These are phyloP conservation scores for Stentor roeselii DNA, from an alignment of 73 alveolate species.

Conservation along the genomic window DNA sequence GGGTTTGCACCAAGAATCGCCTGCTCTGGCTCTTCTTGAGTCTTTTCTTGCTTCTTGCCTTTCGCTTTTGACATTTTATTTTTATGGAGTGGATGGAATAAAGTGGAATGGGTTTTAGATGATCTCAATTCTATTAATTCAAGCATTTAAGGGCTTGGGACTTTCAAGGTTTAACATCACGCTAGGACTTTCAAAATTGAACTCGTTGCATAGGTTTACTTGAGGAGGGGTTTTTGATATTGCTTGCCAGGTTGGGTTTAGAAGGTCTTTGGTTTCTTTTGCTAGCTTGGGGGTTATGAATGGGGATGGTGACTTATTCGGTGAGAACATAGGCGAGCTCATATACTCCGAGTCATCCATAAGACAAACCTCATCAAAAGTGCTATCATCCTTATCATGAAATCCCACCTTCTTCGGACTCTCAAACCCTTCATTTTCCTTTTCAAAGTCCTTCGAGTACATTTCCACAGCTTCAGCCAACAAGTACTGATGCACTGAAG, in stretches of 20 bases:
- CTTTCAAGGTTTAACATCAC: conserved; percentile 17
- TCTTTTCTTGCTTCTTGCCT: too few species aligned
- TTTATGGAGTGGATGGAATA: too few species aligned
- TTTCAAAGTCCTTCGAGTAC: neutral
- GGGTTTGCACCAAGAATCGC: too few species aligned
- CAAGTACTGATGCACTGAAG: neutral
- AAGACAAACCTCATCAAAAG: neutral
- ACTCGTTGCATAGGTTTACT: neutral
- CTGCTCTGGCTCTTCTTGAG: too few species aligned
- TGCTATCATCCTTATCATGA: neutral
- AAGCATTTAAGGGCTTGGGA: neutral
- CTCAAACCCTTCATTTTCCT: neutral
- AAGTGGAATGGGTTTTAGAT: too few species aligned
- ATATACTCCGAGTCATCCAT: neutral
- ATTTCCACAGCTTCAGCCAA: conserved; percentile 10
- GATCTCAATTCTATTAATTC: too few species aligned
- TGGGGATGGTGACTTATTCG: neutral
- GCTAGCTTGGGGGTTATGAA: neutral
- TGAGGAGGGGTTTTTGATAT: conserved; percentile 13
- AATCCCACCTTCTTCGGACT: neutral
- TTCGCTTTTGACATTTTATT: too few species aligned
- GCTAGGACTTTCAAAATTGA: conserved; percentile 12
- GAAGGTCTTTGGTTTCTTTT: neutral
- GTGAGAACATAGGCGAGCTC: neutral
- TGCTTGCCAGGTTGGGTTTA: neutral